Percentiles rank a stretch among this genome's conserved stretches.
These are phyloP conservation scores for Sarocladiaceae sp. DNA, from an alignment of 2,329 filamentous ascomycete species.

Conservation along the genomic window DNA sequence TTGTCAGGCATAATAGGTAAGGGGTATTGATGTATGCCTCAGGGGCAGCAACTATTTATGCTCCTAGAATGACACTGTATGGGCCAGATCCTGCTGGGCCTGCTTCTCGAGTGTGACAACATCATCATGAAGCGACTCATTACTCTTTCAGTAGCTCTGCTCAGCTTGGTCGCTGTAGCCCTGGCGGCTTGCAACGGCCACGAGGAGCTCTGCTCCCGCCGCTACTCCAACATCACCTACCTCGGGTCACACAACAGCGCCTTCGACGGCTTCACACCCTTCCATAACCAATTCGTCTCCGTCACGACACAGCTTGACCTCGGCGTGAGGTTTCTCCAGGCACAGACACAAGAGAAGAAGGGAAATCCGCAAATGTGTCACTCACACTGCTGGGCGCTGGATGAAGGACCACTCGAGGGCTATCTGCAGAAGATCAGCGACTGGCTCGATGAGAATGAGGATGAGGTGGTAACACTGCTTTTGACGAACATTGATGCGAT, in stretches of 20 bases:
- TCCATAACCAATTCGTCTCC: slow-evolving; percentile 67
- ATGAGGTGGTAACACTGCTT: slow-evolving; percentile 58
- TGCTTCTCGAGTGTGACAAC: not conserved
- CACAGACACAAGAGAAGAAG: slow-evolving; percentile 50
- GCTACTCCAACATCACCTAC: slow-evolving; percentile 76
- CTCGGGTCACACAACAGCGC: slow-evolving; percentile 78
- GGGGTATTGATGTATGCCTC: too few species aligned
- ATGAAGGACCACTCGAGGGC: slow-evolving; percentile 47
- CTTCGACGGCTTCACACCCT: slow-evolving; percentile 62
- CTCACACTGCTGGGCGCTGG: slow-evolving; percentile 52
- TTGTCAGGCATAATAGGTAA: too few species aligned
- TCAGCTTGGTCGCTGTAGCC: slow-evolving; percentile 15
- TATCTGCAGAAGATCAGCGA: slow-evolving; percentile 52
- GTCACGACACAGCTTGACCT: slow-evolving; percentile 72
- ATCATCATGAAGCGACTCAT: not conserved
- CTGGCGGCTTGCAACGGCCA: slow-evolving; percentile 49
- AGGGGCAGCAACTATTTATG: not conserved
- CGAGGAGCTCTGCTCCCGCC: slow-evolving; percentile 56
- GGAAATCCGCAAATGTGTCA: slow-evolving; percentile 49
- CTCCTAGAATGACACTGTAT: not conserved
- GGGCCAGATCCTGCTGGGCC: not conserved
- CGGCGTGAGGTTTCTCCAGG: slow-evolving; percentile 60
- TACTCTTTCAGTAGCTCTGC: too few species aligned
- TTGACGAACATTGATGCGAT: slow-evolving; percentile 57
- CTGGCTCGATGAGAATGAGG: slow-evolving; percentile 52